Evolutionary conservation across 2,329 filamentous ascomycete species (phyloP).

Genomic region (Lomentospora prolificans): DNA sequence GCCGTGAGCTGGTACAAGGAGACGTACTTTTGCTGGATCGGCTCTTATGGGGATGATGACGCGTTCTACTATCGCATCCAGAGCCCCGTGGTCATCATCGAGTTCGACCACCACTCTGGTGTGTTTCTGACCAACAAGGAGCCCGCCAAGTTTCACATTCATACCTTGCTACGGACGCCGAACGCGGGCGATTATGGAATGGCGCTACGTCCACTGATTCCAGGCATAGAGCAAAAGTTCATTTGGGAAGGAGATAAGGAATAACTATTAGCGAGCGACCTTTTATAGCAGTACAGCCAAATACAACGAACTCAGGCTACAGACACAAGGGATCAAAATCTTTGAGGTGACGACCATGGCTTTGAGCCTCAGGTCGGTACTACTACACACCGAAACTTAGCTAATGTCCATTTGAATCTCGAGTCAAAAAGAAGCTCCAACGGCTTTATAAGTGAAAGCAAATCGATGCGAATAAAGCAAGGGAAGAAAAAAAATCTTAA

Average conservation of each 20-base stretch:
- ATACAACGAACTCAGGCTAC: too few relatives aligned
- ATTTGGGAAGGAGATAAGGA: constrained; percentile 26
- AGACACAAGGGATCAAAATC: too few relatives aligned
- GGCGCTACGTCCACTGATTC: constrained; percentile 31
- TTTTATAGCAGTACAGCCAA: too few relatives aligned
- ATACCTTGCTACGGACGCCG: constrained; percentile 62
- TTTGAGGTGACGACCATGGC: too few relatives aligned
- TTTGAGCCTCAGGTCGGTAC: too few relatives aligned
- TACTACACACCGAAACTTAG: too few relatives aligned
- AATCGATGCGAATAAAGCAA: too few relatives aligned
- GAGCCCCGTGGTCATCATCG: constrained; percentile 62
- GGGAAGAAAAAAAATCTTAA: too few relatives aligned
- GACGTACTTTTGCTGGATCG: constrained; percentile 76
- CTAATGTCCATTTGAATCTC: too few relatives aligned
- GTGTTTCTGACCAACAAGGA: constrained; percentile 66
- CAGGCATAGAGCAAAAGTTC: constrained; percentile 27
- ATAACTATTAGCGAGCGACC: too few relatives aligned
- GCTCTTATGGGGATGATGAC: constrained; percentile 54
- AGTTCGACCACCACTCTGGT: constrained; percentile 73
- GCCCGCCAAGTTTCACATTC: constrained; percentile 70
- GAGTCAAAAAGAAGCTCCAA: too few relatives aligned
- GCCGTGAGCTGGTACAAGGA: constrained; percentile 49
- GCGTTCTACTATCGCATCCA: constrained; percentile 72
- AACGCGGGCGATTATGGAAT: constrained; percentile 70
- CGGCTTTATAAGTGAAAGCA: too few relatives aligned